phyloP scores from a whole-genome alignment of 306 rosid genomes.

The Canavalia ensiformis region DNA sequence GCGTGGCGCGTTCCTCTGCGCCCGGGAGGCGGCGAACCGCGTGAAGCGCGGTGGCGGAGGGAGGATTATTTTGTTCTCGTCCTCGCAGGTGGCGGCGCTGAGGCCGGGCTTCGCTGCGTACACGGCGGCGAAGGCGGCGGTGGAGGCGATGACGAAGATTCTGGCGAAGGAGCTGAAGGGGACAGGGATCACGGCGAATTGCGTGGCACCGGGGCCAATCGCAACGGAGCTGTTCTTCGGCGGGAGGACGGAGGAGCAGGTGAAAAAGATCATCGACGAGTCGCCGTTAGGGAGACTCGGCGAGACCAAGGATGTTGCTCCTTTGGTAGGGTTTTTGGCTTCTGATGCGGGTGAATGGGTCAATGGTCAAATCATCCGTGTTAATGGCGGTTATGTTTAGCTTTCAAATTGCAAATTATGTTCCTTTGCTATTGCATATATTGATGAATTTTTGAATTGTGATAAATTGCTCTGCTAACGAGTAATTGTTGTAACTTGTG shows the following conservation, averaged over 20 bases:
- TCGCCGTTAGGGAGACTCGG: conserved; percentile 59
- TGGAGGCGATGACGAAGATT: conserved; percentile 59
- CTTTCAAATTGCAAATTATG: too few relatives aligned
- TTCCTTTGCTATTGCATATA: not conserved
- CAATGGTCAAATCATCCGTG: conserved; percentile 67
- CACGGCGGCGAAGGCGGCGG: conserved; percentile 60
- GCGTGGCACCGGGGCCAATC: conserved; percentile 61
- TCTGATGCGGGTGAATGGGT: conserved; percentile 62
- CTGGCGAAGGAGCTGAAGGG: conserved; percentile 63
- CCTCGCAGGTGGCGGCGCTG: too few relatives aligned
- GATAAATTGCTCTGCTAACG: not conserved
- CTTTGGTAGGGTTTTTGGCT: conserved; percentile 66
- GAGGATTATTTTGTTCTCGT: too few relatives aligned
- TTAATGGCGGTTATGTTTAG: conserved; percentile 62
- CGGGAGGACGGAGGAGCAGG: conserved; percentile 50
- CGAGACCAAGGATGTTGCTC: conserved; percentile 56
- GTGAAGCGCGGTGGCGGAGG: too few relatives aligned
- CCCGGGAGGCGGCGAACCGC: too few relatives aligned
- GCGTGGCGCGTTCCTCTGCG: too few relatives aligned
- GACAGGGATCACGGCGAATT: conserved; percentile 56
- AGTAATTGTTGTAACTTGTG: conserved; percentile 24
- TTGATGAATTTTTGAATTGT: not conserved
- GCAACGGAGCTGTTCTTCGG: conserved; percentile 49
- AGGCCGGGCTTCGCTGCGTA: not conserved
- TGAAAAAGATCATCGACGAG: conserved; percentile 40